These are phyloP conservation scores for Epithele typhae DNA, from an alignment of 768 basidiomycete species.

Conservation along the genomic window DNA sequence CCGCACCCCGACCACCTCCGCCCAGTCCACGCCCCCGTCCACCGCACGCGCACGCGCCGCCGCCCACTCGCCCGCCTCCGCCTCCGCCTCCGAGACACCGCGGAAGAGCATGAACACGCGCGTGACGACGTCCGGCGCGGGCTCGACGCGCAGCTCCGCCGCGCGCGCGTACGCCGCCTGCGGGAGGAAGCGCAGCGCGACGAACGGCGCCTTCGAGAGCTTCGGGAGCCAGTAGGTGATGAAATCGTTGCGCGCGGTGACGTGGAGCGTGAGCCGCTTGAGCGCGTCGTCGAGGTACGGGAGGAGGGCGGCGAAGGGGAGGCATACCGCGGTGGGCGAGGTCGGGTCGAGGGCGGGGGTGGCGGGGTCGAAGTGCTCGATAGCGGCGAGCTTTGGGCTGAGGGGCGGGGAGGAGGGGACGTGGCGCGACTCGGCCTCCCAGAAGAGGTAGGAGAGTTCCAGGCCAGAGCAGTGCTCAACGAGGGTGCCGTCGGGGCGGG, in stretches of 20 bases:
- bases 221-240: conserved; percentile 48
- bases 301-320: neutral
- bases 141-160: conserved; percentile 34
- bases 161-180: conserved; percentile 39
- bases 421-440: neutral
- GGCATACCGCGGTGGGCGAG: neutral
- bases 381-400: neutral
- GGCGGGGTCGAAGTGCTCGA: too few relatives aligned
- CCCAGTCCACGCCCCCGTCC: conserved; percentile 31
- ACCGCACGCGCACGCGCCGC: conserved; percentile 17
- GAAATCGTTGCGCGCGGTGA: conserved; percentile 41
- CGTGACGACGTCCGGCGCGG: too few relatives aligned
- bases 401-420: neutral
- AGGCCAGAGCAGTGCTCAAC: neutral
- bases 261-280: conserved; percentile 28
- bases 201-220: too few relatives aligned
- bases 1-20: conserved; percentile 36
- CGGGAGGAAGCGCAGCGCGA: conserved; percentile 37
- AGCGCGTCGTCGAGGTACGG: neutral
- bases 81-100: conserved; percentile 26
- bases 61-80: conserved; percentile 26
- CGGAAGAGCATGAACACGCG: conserved; percentile 47
- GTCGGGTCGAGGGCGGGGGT: neutral
- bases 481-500: neutral
- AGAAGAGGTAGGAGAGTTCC: conserved; percentile 1